Evolutionary conservation across 257 asterid genomes (phyloP).

Genomic region (Rehmannia glutinosa): DNA sequence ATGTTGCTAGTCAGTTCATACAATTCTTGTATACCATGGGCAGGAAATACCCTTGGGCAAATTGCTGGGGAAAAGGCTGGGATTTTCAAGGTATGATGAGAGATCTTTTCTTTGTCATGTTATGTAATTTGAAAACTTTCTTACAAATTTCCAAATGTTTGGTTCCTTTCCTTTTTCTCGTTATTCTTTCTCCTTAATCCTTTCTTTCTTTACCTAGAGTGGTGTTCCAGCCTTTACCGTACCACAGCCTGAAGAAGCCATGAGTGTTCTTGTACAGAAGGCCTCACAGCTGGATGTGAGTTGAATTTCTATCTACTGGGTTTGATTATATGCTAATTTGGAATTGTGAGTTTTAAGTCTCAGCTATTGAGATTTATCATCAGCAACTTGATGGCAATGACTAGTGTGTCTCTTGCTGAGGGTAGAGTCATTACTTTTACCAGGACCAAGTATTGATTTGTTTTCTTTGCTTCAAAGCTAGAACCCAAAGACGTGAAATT

Average conservation of each 20-base stretch:
- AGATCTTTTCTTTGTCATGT: constrained; percentile 6
- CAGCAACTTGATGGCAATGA: constrained; percentile 1
- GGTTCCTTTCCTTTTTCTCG: neutral
- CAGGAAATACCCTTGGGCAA: constrained; percentile 94
- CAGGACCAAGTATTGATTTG: neutral
- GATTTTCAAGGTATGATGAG: constrained; percentile 70
- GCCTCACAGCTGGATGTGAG: constrained; percentile 57
- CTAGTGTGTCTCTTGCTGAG: constrained; percentile 4
- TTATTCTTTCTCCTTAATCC: constrained; percentile 3
- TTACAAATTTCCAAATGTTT: neutral
- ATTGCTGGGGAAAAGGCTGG: constrained; percentile 99
- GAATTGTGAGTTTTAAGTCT: neutral
- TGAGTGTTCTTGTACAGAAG: constrained; percentile 58
- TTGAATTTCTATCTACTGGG: constrained; percentile 11
- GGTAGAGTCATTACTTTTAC: constrained; percentile 3
- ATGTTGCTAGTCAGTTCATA: neutral
- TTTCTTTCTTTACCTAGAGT: constrained; percentile 27
- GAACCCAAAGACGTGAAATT: neutral
- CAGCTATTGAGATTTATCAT: neutral
- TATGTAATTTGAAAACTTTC: constrained; percentile 1
- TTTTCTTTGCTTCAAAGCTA: neutral
- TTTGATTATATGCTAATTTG: constrained; percentile 6
- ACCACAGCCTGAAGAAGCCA: constrained; percentile 73
- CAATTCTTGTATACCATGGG: constrained; percentile 19
- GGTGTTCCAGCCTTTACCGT: constrained; percentile 66